Conservation (phyloP, 2,329 filamentous ascomycete species). For the Chaetomiaceae sp. region DNA sequence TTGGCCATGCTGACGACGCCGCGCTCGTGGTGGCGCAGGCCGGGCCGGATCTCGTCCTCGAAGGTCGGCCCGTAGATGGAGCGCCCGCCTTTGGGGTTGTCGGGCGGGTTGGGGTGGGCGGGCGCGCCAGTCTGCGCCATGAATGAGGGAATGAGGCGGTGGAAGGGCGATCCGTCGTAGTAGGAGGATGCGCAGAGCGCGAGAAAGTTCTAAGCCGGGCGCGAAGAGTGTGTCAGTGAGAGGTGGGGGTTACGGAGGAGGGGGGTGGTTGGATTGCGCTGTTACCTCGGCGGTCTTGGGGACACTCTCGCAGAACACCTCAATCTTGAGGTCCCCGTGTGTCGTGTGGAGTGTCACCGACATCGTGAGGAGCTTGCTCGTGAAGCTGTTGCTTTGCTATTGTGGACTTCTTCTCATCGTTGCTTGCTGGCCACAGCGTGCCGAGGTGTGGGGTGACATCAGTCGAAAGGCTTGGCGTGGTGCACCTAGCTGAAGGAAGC, state of each 20-base stretch:
- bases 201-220: conserved; percentile 72
- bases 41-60: conserved; percentile 72
- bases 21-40: conserved; percentile 60
- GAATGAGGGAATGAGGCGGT: conserved; percentile 74
- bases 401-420: neutral
- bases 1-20: conserved; percentile 75
- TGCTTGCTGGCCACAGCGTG: neutral
- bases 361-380: conserved; percentile 36
- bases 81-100: conserved; percentile 60
- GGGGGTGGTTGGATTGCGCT: conserved; percentile 21
- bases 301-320: conserved; percentile 91
- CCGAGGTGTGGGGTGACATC: too few species aligned
- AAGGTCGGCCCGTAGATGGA: conserved; percentile 71
- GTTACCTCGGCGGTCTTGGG: conserved; percentile 83
- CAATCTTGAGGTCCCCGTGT: conserved; percentile 85
- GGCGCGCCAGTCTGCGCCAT: conserved; percentile 73
- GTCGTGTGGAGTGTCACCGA: conserved; percentile 77
- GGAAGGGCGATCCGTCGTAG: conserved; percentile 70
- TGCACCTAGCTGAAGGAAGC: too few species aligned
- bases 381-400: neutral
- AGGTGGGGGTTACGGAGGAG: conserved; percentile 2
- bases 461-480: too few species aligned
- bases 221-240: too few species aligned
- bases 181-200: conserved; percentile 75
- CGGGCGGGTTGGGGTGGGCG: conserved; percentile 42